Evolutionary conservation across 1,284 basidiomycete genomes (phyloP).

Genomic region (Sanghuangporus baumii): DNA sequence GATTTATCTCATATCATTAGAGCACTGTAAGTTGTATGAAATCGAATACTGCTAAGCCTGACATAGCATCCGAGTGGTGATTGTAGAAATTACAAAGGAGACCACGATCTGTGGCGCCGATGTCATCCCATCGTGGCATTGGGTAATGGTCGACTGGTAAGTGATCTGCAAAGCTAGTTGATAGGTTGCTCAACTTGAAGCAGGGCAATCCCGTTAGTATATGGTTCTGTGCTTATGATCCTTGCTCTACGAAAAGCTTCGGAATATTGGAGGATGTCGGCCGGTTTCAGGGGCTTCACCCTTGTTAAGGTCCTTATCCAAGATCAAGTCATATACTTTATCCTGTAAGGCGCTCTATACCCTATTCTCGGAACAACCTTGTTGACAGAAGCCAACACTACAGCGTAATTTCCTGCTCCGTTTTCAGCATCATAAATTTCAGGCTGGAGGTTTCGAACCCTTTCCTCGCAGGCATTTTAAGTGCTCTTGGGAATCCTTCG

Average conservation of each 20-base stretch:
- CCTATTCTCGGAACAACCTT: background rate
- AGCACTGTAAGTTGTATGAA: background rate
- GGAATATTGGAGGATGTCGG: slow-evolving; percentile 5
- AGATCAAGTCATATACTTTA: slow-evolving; percentile 7
- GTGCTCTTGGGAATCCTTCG: background rate
- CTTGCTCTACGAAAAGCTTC: slow-evolving; percentile 5
- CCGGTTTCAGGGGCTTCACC: background rate
- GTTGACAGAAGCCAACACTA: background rate
- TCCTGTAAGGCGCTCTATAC: background rate
- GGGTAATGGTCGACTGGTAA: background rate
- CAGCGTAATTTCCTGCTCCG: background rate
- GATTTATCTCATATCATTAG: too few species aligned
- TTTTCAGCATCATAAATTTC: background rate
- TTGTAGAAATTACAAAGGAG: background rate
- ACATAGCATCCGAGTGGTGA: background rate
- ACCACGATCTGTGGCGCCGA: background rate
- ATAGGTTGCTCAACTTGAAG: background rate
- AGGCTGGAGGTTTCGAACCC: background rate
- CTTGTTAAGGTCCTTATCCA: slow-evolving; percentile 6
- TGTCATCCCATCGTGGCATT: background rate
- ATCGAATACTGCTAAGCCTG: background rate
- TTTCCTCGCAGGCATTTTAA: background rate
- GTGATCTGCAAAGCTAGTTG: background rate
- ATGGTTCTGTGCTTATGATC: background rate
- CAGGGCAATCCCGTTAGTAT: slow-evolving; percentile 1